A percentile compares a stretch with the other conserved stretches of the same genome.
Conservation (phyloP, 805 yeast genomes). For the Candida montana region DNA sequence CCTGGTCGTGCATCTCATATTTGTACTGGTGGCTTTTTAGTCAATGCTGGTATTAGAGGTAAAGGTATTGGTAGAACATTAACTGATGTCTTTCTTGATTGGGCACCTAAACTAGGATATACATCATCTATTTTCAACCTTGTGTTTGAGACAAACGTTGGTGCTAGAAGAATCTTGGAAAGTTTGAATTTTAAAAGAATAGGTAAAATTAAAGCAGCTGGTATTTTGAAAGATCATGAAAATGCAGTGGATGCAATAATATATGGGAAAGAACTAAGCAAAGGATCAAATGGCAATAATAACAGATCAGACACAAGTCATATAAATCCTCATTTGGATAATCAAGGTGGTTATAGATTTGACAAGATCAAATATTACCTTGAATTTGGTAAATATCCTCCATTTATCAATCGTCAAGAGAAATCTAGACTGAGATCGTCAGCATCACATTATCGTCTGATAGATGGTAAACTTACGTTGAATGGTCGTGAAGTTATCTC, state of each 20-base stretch:
- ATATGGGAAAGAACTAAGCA: constrained; percentile 75
- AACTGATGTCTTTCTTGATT: constrained; percentile 76
- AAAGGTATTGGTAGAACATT: constrained; percentile 86
- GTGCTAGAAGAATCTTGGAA: constrained; percentile 77
- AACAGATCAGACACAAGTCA: constrained; percentile 1
- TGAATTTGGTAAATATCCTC: constrained; percentile 83
- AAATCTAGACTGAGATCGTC: constrained; percentile 80
- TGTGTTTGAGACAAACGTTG: constrained; percentile 82
- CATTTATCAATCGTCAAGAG: constrained; percentile 73
- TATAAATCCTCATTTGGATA: constrained; percentile 9
- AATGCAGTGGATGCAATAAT: constrained; percentile 82
- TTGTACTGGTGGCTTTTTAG: constrained; percentile 85
- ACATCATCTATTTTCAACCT: constrained; percentile 79
- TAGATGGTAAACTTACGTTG: constrained; percentile 67
- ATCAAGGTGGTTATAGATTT: constrained; percentile 51
- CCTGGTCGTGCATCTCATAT: constrained; percentile 93
- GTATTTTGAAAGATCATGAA: constrained; percentile 77
- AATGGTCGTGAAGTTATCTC: constrained; percentile 81
- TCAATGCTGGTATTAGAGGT: constrained; percentile 88
- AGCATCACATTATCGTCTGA: constrained; percentile 70
- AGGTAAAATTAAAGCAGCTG: constrained; percentile 84
- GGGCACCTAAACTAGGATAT: constrained; percentile 90
- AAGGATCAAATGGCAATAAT: constrained; percentile 31
- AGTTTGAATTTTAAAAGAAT: constrained; percentile 67
- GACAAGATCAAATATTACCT: constrained; percentile 75